A percentile compares a stretch with the other conserved stretches of the same genome.
phyloP scores from a whole-genome alignment of 176 grass and related monocot species.

The barley (Hordeum vulgare) region DNA sequence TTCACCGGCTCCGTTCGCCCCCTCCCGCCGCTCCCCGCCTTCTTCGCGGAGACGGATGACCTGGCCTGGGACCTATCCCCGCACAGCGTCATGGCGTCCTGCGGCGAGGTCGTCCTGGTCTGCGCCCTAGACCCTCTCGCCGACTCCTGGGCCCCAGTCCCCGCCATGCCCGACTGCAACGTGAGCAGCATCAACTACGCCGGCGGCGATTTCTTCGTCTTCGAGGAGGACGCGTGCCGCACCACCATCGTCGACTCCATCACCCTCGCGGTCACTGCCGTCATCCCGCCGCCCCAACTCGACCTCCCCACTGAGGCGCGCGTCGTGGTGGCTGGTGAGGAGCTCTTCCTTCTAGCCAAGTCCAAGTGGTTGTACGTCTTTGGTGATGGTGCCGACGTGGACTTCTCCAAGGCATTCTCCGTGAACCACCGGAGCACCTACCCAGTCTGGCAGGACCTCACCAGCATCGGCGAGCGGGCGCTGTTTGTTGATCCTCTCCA shows the following conservation, averaged over 20 bases:
- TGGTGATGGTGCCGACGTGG: conserved; percentile 20
- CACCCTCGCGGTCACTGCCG: background rate
- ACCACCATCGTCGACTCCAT: conserved; percentile 34
- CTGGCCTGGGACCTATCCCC: conserved; percentile 46
- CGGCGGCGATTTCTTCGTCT: conserved; percentile 40
- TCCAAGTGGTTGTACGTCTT: conserved; percentile 46
- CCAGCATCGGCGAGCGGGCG: conserved; percentile 28
- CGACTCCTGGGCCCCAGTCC: conserved; percentile 23
- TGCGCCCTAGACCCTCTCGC: conserved; percentile 19
- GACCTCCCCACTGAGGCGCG: conserved; percentile 39
- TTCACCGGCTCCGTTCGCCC: conserved; percentile 28
- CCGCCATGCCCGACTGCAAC: conserved; percentile 16
- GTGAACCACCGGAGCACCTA: conserved; percentile 11
- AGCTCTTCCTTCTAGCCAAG: conserved; percentile 45
- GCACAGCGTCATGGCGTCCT: conserved; percentile 37
- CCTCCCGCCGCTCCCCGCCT: conserved; percentile 32
- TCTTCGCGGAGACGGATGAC: conserved; percentile 43
- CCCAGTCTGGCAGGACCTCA: conserved; percentile 19
- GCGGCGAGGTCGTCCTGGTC: conserved; percentile 44
- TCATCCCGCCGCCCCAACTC: conserved; percentile 21
- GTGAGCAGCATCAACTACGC: conserved; percentile 49
- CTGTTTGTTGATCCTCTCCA: conserved; percentile 33
- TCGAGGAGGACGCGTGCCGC: conserved; percentile 56
- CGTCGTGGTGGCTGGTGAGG: conserved; percentile 25
- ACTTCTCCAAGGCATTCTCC: conserved; percentile 40